Base-by-base conservation (phyloP, 2,329 filamentous ascomycete genomes). In the Penicillium digitatum region DNA sequence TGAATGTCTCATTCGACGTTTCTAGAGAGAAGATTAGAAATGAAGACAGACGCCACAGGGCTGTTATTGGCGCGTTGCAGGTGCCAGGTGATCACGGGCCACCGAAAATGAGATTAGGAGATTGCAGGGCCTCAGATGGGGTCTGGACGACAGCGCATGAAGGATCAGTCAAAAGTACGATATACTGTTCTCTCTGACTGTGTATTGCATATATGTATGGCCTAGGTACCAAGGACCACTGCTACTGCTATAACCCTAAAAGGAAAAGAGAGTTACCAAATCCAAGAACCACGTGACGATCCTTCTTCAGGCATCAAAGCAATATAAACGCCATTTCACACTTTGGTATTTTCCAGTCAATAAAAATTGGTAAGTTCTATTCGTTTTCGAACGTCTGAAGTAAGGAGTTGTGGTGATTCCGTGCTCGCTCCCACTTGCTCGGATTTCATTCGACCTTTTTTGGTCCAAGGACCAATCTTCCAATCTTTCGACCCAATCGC, bases 41-140 rank as follows among this genome's bases (percentile, higher is more conserved):
- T 7, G 20, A 20, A 37, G 12, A 49, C 38, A 32, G 39, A 51
- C 31, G 48, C 48, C 48, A 51, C 48, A 37, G n/a, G 10, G 12
- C 31, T 51, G 22, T 29, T 18, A 46, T 45, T 51, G 38, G 48
- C 24, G 48, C 31, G 3, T 20, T 35, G 3, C 22, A 24, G 27
- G 11, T 49, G n/a, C 26, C 24, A 51, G 39, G 38, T 49, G 37
- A 31, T 51, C 48, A 51, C 48, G 48, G 48, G 31, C 48, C 39
- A 46, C 39, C 14, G n/a, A 38, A 37, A 16, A 29, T 37, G 40
- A 46, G 48, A 50, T 35, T 44, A 40, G 39, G 48, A 51, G 48
- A 51, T 51, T 50, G 16, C 48, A 50, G 48, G 37, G 20, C 26
- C 18, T 27, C 20, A 2, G 37, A 49, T n/a, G 48, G 48, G 48